Evolutionary conservation across 768 basidiomycete genomes (phyloP).

Genomic region (Favolaschia claudopus): DNA sequence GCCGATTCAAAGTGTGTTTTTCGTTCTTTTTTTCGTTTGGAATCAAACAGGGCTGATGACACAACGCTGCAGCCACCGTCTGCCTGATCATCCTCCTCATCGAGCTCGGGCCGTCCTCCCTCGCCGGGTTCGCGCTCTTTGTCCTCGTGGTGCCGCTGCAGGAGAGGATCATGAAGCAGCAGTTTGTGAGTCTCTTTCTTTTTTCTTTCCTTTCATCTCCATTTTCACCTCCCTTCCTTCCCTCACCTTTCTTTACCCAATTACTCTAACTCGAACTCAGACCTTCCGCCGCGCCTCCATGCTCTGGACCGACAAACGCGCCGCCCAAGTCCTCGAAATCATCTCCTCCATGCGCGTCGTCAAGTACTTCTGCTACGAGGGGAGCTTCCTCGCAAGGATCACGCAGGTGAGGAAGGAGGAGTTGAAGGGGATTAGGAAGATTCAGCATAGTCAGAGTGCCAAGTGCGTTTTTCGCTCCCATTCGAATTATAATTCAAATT

Average conservation of each 20-base stretch:
- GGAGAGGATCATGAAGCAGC: constrained; percentile 65
- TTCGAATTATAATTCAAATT: constrained; percentile 13
- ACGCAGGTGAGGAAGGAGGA: constrained; percentile 60
- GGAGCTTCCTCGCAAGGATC: constrained; percentile 69
- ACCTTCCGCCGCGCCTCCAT: constrained; percentile 60
- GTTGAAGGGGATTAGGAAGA: constrained; percentile 59
- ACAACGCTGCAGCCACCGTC: constrained; percentile 47
- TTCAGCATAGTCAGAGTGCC: constrained; percentile 66
- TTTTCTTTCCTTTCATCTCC: no score
- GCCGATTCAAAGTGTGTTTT: constrained; percentile 56
- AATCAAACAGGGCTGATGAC: not conserved
- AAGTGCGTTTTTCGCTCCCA: constrained; percentile 51
- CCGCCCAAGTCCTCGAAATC: constrained; percentile 67
- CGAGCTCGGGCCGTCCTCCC: constrained; percentile 23
- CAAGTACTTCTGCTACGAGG: constrained; percentile 79
- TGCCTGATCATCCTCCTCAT: constrained; percentile 67
- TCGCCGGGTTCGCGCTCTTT: constrained; percentile 44
- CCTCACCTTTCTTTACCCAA: no score
- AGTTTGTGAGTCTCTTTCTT: no score
- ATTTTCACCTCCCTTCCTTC: no score
- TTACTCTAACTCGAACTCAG: no score
- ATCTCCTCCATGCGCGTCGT: constrained; percentile 70
- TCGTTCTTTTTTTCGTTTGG: not conserved
- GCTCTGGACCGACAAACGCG: constrained; percentile 67
- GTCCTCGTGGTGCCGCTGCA: constrained; percentile 68